phyloP scores from a whole-genome alignment of 768 basidiomycete species.

The Lactarius akahatsu region DNA sequence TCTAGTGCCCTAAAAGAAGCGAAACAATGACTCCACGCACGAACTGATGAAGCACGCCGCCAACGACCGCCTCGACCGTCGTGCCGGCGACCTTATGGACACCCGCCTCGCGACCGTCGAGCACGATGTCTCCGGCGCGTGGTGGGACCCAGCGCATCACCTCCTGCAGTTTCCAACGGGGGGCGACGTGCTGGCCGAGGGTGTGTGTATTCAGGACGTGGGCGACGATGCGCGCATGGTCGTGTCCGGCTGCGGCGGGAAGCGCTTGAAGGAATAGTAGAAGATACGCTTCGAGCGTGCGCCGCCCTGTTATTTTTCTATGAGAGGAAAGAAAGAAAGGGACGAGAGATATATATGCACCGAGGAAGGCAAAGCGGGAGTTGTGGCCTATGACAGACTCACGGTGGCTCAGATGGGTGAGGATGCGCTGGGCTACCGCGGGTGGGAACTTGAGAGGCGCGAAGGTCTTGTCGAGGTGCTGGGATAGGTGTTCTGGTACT shows the following conservation, averaged over 20 bases:
- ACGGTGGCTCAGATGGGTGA: constrained; percentile 78
- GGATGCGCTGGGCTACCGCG: constrained; percentile 66
- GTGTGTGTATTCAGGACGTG: constrained; percentile 66
- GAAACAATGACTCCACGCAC: constrained; percentile 46
- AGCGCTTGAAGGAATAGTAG: constrained; percentile 66
- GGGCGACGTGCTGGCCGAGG: constrained; percentile 72
- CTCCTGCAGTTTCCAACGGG: constrained; percentile 70
- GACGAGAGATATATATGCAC: constrained; percentile 41
- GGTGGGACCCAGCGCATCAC: constrained; percentile 60
- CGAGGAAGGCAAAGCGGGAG: constrained; percentile 67
- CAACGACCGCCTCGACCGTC: constrained; percentile 71
- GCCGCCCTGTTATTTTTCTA: constrained; percentile 53
- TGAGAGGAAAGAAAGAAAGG: not conserved
- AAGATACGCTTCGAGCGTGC: constrained; percentile 74
- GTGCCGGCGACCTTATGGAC: constrained; percentile 78
- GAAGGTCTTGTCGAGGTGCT: constrained; percentile 65
- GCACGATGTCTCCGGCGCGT: constrained; percentile 31
- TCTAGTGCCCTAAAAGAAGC: not conserved
- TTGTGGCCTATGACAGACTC: constrained; percentile 69
- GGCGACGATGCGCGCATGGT: constrained; percentile 56
- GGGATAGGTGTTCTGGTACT: constrained; percentile 34
- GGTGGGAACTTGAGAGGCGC: constrained; percentile 65
- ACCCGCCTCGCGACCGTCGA: constrained; percentile 51
- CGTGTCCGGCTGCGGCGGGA: constrained; percentile 45
- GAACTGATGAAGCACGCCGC: constrained; percentile 77